phyloP scores from a whole-genome alignment of 2,329 filamentous ascomycete genomes.

The Neonectria ditissima region DNA sequence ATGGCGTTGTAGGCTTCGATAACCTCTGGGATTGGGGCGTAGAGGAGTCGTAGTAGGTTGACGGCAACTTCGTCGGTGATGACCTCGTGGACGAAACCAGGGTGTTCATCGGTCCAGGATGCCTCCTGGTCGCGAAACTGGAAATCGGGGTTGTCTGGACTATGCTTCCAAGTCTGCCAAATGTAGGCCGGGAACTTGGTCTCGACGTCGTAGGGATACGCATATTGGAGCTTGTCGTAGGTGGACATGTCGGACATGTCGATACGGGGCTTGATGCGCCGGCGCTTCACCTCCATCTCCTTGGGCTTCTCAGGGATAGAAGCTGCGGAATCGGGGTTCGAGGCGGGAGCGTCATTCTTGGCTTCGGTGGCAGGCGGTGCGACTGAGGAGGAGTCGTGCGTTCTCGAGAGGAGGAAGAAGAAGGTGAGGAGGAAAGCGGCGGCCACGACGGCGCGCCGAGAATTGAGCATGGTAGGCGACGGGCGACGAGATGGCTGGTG shows the following conservation, averaged over 20 bases:
- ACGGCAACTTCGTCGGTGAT: constrained; percentile 90
- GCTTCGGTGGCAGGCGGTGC: constrained; percentile 31
- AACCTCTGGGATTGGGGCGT: constrained; percentile 83
- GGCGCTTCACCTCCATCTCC: constrained; percentile 36
- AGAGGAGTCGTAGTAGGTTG: constrained; percentile 86
- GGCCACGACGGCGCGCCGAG: constrained; percentile 78
- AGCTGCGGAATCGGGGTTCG: constrained; percentile 35
- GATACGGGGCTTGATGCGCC: constrained; percentile 60
- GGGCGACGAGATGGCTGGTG: constrained; percentile 24
- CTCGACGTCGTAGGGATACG: constrained; percentile 92
- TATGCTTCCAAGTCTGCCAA: constrained; percentile 98
- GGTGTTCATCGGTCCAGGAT: constrained; percentile 89
- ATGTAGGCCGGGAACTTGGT: constrained; percentile 95
- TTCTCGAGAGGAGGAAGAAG: constrained; percentile 75
- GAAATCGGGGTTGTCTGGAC: constrained; percentile 82
- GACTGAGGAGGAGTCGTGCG: constrained; percentile 56
- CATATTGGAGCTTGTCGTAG: constrained; percentile 86
- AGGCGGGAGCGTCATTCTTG: constrained; percentile 37
- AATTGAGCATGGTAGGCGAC: constrained; percentile 75
- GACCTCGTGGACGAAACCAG: constrained; percentile 94
- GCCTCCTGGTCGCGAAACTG: constrained; percentile 85
- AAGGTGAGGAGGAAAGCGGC: constrained; percentile 76
- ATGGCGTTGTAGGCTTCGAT: constrained; percentile 80
- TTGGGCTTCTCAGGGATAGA: constrained; percentile 32
- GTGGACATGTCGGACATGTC: constrained; percentile 80